These are phyloP conservation scores for Carex myosuroides DNA, from an alignment of 176 grass and related monocot genomes.

Conservation along the genomic window DNA sequence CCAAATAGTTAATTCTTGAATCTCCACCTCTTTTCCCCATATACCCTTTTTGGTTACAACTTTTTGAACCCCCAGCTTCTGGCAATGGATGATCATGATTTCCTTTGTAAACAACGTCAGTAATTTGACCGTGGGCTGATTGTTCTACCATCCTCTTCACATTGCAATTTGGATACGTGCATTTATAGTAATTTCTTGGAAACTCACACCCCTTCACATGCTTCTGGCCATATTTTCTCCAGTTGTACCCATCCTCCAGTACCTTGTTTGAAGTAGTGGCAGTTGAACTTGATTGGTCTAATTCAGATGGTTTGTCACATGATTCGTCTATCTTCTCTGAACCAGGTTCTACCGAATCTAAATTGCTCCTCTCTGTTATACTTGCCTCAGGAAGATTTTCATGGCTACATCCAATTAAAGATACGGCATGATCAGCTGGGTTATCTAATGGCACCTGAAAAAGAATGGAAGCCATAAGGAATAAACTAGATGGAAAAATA, in stretches of 20 bases:
- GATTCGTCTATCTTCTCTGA: conserved; percentile 8
- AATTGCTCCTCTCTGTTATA: conserved; percentile 2
- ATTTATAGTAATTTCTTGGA: conserved; percentile 98
- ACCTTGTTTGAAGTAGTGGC: conserved; percentile 16
- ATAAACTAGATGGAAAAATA: background rate
- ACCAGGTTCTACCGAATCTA: background rate
- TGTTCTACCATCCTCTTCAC: conserved; percentile 95
- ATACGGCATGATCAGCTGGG: background rate
- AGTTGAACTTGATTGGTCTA: conserved; percentile 10
- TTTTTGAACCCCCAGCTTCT: conserved; percentile 26
- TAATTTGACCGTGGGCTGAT: conserved; percentile 61
- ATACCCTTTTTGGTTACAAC: conserved; percentile 15
- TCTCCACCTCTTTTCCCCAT: conserved; percentile 11
- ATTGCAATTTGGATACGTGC: conserved; percentile 66
- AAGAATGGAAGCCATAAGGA: background rate
- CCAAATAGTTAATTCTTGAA: background rate
- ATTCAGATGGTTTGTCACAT: conserved; percentile 7
- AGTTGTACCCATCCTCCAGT: conserved; percentile 83
- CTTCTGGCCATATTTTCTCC: conserved; percentile 98
- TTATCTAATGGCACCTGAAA: conserved; percentile 22
- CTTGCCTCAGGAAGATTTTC: conserved; percentile 3
- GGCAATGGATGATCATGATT: conserved; percentile 82
- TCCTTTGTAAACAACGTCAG: conserved; percentile 89
- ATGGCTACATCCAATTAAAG: conserved; percentile 8
- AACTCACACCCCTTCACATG: conserved; percentile 94